Evolutionary conservation across 345 rosid species (phyloP).

Genomic region (Pugionium dolabratum): DNA sequence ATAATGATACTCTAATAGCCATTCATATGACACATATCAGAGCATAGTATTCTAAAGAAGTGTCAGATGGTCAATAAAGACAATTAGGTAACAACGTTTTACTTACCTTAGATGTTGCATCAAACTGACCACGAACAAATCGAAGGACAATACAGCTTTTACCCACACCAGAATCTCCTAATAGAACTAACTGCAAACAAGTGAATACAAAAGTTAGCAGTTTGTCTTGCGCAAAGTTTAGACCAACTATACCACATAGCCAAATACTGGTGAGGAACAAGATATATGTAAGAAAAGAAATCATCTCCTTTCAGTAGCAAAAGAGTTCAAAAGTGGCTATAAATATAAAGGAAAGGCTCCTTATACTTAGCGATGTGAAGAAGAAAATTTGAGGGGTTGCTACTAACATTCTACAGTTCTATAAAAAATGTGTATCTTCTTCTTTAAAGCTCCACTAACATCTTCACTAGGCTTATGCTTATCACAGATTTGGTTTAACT

Average conservation of each 20-base stretch:
- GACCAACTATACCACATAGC: background rate
- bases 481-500: too few species aligned
- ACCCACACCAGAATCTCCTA: conserved; percentile 99
- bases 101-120: conserved; percentile 87
- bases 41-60: background rate
- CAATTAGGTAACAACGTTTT: background rate
- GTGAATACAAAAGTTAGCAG: conserved; percentile 25
- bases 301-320: too few species aligned
- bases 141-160: conserved; percentile 98
- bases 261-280: too few species aligned
- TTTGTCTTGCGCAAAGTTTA: conserved; percentile 4
- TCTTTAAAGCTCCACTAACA: too few species aligned
- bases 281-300: too few species aligned
- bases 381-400: too few species aligned
- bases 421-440: background rate
- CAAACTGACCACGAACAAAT: conserved; percentile 99
- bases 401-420: background rate
- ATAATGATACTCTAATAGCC: conserved; percentile 5
- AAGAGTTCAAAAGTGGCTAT: too few species aligned
- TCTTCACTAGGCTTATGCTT: too few species aligned
- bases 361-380: too few species aligned
- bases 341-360: too few species aligned
- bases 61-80: background rate
- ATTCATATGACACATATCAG: conserved; percentile 4
- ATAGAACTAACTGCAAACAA: conserved; percentile 69